These are phyloP conservation scores for Aureobasidium subglaciale DNA, from an alignment of 2,329 filamentous ascomycete species.

Conservation along the genomic window DNA sequence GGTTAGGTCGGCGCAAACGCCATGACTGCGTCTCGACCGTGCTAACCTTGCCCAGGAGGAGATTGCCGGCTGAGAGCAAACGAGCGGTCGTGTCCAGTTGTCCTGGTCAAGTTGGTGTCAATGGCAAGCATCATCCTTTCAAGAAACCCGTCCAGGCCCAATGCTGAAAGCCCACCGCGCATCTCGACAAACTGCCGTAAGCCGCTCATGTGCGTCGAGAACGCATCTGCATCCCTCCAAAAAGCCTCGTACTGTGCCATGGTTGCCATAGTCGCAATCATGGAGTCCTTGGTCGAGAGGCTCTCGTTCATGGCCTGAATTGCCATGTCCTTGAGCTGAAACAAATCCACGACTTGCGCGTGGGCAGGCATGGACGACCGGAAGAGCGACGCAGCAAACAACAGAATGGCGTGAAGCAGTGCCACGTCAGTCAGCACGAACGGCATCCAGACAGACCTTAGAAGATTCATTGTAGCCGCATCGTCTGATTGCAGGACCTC, in stretches of 20 bases:
- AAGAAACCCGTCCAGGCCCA: constrained; percentile 39
- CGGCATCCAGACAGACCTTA: constrained; percentile 36
- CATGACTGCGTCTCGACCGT: background rate
- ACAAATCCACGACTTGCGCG: constrained; percentile 31
- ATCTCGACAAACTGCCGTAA: constrained; percentile 37
- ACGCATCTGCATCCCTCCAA: constrained; percentile 38
- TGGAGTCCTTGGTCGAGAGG: constrained; percentile 35
- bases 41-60: background rate
- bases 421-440: constrained; percentile 36
- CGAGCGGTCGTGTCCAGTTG: background rate
- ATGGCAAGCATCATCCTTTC: constrained; percentile 44
- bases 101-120: constrained; percentile 29
- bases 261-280: constrained; percentile 44
- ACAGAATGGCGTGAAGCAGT: constrained; percentile 36
- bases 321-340: constrained; percentile 39
- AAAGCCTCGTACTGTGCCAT: constrained; percentile 50
- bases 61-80: background rate
- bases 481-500: constrained; percentile 38
- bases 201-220: constrained; percentile 43
- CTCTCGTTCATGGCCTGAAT: constrained; percentile 38
- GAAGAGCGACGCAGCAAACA: constrained; percentile 38
- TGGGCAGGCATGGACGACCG: constrained; percentile 26
- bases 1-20: background rate
- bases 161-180: constrained; percentile 37
- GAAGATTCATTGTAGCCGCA: constrained; percentile 26